Evolutionary conservation across 2,329 filamentous ascomycete species (phyloP).

Genomic region (Fusarium burgessii): DNA sequence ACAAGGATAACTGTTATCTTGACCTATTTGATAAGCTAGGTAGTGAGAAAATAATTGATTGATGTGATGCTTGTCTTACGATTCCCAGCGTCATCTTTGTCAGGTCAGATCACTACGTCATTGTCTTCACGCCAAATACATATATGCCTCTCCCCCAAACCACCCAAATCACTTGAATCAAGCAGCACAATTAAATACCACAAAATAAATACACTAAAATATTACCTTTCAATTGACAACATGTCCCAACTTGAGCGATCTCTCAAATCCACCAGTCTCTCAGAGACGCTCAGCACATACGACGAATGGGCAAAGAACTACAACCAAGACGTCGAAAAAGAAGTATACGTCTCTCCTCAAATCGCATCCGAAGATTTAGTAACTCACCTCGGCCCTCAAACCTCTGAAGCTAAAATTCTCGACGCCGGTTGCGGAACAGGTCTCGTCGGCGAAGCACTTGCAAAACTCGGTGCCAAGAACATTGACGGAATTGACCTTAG

Average conservation of each 20-base stretch:
- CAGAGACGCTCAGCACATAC: conserved; percentile 34
- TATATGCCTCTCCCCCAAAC: too few relatives aligned
- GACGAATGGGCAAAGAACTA: conserved; percentile 47
- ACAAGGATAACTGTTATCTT: accelerated
- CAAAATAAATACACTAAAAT: too few relatives aligned
- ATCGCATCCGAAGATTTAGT: conserved; percentile 48
- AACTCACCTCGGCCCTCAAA: conserved; percentile 26
- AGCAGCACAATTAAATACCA: too few relatives aligned
- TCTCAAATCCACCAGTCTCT: conserved; percentile 11
- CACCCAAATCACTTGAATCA: accelerated
- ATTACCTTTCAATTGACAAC: neutral
- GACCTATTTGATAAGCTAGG: accelerated
- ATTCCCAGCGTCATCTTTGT: neutral
- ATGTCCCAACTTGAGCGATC: conserved; percentile 28
- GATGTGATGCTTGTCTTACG: neutral
- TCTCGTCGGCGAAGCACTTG: conserved; percentile 59
- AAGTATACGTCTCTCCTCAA: conserved; percentile 57
- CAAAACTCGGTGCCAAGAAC: conserved; percentile 51
- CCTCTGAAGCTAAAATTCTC: conserved; percentile 48
- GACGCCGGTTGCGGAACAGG: conserved; percentile 67
- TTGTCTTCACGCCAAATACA: accelerated
- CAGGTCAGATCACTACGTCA: neutral
- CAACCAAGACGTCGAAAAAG: conserved; percentile 44
- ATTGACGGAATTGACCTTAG: conserved; percentile 64
- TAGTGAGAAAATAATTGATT: neutral